Evolutionary conservation across 805 yeast species (phyloP), one percentile per base, ranked within the genome.

Genomic region (Hanseniaspora nectarophila): DNA sequence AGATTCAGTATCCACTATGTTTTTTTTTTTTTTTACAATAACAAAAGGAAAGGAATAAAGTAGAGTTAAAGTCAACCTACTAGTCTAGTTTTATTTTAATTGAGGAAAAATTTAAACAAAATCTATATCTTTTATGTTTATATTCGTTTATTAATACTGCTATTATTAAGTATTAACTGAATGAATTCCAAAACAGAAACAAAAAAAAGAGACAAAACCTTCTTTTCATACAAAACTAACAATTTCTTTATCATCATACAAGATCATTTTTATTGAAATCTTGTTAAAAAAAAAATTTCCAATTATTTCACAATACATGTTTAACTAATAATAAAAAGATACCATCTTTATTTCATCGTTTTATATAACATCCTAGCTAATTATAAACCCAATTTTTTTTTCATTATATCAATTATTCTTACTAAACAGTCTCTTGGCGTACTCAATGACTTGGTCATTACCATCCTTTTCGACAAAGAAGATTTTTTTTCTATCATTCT

Each of bases 381-480:
- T 8, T 34, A 34, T 34, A 34, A 7, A 7, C 6, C 8, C 21
- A 34, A n/a, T 8, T 34, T 16, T 7, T 35, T 8, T 9, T 20
- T 21, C 16, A 21, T 7, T 34, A 34, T 16, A 37, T 21, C n/a
- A 37, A 12, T n/a, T 12, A 37, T 15, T 37, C 43, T 54, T 38
- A 44, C 69, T 65, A 42, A 71, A 56, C n/a, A 73, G 73, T 57
- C 95, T 74, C 59, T 81, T 81, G 0, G 95, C 94, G 67, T 78
- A 89, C 48, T 87, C 95, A n/a, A 87, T 80, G n/a, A 90, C 83
- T 64, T 88, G 96, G 9, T 79, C 70, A 62, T 84, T 82, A 13
- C 96, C 96, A 54, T 85, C 95, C 45, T 77, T 76, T 0, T 92
- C 84, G 7, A 92, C 95, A 60, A 92, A 94, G 59, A 92, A 87